phyloP scores from a whole-genome alignment of 140 eudicot genomes.

The Anethum foeniculum region DNA sequence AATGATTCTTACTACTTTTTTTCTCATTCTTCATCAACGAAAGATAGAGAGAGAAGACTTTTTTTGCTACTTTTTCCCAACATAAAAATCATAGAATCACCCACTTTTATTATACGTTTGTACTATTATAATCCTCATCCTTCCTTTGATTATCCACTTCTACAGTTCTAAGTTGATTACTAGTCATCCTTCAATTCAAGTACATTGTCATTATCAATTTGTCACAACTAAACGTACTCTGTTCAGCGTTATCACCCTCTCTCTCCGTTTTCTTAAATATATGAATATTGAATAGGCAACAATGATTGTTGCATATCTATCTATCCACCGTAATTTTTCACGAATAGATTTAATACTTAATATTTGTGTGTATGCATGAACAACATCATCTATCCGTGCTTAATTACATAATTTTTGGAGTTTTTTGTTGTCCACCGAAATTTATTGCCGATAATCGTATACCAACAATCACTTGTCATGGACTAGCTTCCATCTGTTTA shows the following conservation, averaged over 20 bases:
- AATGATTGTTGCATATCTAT: no score
- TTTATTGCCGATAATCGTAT: no score
- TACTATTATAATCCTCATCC: constrained; percentile 5
- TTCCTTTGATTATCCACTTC: constrained; percentile 39
- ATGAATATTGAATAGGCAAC: no score
- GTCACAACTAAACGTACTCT: not conserved
- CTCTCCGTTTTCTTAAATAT: not conserved
- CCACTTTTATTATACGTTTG: constrained; percentile 25
- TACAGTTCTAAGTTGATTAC: constrained; percentile 16
- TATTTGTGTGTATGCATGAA: no score
- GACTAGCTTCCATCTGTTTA: no score
- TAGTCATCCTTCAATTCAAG: not conserved
- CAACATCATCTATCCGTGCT: no score
- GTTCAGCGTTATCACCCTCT: not conserved
- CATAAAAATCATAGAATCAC: constrained; percentile 38
- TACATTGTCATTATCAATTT: not conserved
- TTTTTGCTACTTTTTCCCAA: constrained; percentile 29
- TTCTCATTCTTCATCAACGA: not conserved
- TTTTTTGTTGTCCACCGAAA: no score
- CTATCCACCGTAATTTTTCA: no score
- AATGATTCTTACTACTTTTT: not conserved
- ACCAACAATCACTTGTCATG: no score
- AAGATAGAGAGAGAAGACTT: not conserved
- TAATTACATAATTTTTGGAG: no score
- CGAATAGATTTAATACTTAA: no score